Conservation (phyloP, 768 basidiomycete species). For the Glaciozyma antarctica region DNA sequence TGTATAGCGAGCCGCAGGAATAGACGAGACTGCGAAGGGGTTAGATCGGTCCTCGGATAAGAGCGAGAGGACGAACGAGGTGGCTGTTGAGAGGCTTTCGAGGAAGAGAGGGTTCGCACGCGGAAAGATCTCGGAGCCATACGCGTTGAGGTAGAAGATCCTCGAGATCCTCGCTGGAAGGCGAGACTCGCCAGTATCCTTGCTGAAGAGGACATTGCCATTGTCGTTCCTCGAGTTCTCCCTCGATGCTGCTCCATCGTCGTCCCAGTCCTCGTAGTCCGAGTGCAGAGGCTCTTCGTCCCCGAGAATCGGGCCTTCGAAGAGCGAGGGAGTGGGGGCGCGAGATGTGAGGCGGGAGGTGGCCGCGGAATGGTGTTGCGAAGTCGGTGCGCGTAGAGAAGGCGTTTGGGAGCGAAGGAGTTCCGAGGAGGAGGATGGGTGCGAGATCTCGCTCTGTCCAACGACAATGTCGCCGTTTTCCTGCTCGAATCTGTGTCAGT, state of each 20-base stretch:
- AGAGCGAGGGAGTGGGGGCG: slow-evolving; percentile 23
- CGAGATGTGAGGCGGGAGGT: slow-evolving; percentile 7
- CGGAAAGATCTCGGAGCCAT: slow-evolving; percentile 30
- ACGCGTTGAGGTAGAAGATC: slow-evolving; percentile 31
- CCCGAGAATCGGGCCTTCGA: slow-evolving; percentile 27
- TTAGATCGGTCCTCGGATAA: background rate
- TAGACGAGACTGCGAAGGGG: slow-evolving; percentile 13
- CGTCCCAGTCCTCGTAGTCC: slow-evolving; percentile 22
- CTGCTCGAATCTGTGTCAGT: background rate
- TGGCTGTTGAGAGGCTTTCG: slow-evolving; percentile 12
- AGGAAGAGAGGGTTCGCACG: slow-evolving; percentile 25
- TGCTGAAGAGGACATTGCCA: background rate
- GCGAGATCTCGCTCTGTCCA: slow-evolving; percentile 28
- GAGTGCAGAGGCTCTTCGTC: slow-evolving; percentile 27
- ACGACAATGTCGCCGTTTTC: slow-evolving; percentile 20
- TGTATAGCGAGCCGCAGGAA: slow-evolving; percentile 31
- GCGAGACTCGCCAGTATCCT: background rate
- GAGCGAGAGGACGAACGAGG: slow-evolving; percentile 10
- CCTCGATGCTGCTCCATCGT: background rate
- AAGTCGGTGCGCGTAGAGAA: background rate
- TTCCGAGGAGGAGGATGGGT: slow-evolving; percentile 5
- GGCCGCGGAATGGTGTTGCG: no score
- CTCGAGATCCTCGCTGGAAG: slow-evolving; percentile 19
- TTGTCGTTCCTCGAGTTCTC: background rate
- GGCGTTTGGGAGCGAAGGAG: background rate